Evolutionary conservation across 2,329 filamentous ascomycete genomes (phyloP).

Genomic region (Harringtonia lauricola): DNA sequence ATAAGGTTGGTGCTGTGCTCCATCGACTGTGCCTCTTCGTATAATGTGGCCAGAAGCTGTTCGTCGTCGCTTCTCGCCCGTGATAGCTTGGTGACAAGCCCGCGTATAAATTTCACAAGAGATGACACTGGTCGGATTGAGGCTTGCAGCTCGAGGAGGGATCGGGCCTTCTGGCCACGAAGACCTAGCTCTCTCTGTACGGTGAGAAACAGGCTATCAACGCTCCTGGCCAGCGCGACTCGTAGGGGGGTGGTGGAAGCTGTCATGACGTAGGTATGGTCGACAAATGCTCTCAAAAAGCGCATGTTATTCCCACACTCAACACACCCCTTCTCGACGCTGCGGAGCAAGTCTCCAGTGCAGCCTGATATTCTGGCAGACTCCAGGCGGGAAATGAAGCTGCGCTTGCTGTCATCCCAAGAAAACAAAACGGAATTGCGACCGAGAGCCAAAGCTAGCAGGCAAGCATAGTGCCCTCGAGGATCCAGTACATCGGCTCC

Average conservation of each 20-base stretch:
- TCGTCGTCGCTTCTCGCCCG: slow-evolving; percentile 39
- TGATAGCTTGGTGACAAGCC: slow-evolving; percentile 36
- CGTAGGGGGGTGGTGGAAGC: slow-evolving; percentile 27
- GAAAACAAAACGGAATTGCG: slow-evolving; percentile 61
- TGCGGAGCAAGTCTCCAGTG: slow-evolving; percentile 35
- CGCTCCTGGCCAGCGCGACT: slow-evolving; percentile 40
- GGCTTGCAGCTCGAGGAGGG: slow-evolving; percentile 41
- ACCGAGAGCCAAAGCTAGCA: slow-evolving; percentile 58
- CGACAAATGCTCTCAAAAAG: slow-evolving; percentile 14
- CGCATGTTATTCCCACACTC: slow-evolving; percentile 35
- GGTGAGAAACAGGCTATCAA: slow-evolving; percentile 35
- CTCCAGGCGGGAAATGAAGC: slow-evolving; percentile 7
- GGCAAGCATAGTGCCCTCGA: slow-evolving; percentile 39
- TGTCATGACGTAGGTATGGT: slow-evolving; percentile 5
- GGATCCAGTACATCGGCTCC: slow-evolving; percentile 36
- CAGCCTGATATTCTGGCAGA: slow-evolving; percentile 45
- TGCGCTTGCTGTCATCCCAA: slow-evolving; percentile 37
- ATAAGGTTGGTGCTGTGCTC: slow-evolving; percentile 54
- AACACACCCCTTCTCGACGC: slow-evolving; percentile 34
- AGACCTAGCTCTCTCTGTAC: slow-evolving; percentile 37
- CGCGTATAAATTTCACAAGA: slow-evolving; percentile 40
- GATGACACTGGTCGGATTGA: slow-evolving; percentile 33
- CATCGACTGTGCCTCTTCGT: slow-evolving; percentile 48
- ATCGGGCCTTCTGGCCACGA: slow-evolving; percentile 28
- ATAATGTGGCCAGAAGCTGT: slow-evolving; percentile 48